These are phyloP conservation scores for Phytopythium kandeliae DNA, from an alignment of 352 stramenopile species.

Conservation along the genomic window DNA sequence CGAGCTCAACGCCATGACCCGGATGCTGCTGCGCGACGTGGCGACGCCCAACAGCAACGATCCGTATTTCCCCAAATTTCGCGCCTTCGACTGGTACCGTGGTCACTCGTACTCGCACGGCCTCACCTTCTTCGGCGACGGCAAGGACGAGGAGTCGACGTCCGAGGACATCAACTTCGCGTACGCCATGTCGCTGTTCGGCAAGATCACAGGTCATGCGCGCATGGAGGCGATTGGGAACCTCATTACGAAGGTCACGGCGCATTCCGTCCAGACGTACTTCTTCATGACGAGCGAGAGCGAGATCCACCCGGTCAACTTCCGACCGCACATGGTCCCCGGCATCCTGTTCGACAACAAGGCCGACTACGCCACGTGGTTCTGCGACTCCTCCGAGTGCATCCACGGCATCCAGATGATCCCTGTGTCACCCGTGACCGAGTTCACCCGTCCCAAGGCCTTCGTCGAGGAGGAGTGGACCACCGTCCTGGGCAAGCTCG, in stretches of 20 bases:
- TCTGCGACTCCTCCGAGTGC: conserved; percentile 53
- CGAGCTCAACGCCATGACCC: conserved; percentile 46
- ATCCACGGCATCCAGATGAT: conserved; percentile 84
- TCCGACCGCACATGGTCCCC: conserved; percentile 42
- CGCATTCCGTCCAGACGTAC: conserved; percentile 53
- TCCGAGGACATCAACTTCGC: conserved; percentile 66
- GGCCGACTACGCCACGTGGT: conserved; percentile 76
- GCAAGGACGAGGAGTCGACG: conserved; percentile 63
- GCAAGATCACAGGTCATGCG: conserved; percentile 26
- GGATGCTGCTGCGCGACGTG: conserved; percentile 46
- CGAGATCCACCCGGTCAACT: conserved; percentile 37
- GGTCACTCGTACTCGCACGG: conserved; percentile 73
- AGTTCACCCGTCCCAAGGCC: conserved; percentile 43
- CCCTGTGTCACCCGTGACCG: conserved; percentile 49
- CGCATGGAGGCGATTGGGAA: conserved; percentile 40
- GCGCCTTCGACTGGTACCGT: conserved; percentile 62
- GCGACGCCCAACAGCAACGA: conserved; percentile 38
- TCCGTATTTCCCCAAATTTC: conserved; percentile 61
- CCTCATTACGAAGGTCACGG: conserved; percentile 49
- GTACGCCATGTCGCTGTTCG: conserved; percentile 52
- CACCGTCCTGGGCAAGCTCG: conserved; percentile 1
- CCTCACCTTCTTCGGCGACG: conserved; percentile 42
- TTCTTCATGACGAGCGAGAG: conserved; percentile 63
- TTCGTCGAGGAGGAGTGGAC: conserved; percentile 67
- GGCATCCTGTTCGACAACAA: conserved; percentile 84